Conservation (phyloP, 371 early-diverging fungal species). For the Dinochytrium kinnereticum region DNA sequence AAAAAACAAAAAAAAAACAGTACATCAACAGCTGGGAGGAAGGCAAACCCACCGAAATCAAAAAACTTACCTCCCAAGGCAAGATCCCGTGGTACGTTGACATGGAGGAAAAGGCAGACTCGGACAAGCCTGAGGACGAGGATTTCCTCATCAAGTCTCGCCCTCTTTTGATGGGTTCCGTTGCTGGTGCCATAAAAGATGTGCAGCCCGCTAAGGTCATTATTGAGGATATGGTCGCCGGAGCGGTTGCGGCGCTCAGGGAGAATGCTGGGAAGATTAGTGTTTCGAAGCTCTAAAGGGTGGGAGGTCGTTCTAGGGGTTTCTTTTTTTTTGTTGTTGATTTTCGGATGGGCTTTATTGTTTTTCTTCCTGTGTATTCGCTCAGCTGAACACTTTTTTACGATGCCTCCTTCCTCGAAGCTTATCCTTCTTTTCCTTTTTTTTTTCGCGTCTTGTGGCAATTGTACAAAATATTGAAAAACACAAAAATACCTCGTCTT, state of each 20-base stretch:
- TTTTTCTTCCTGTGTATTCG: no score
- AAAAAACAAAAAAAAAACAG: no score
- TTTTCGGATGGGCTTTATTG: no score
- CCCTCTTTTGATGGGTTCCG: conserved; percentile 46
- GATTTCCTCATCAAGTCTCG: conserved; percentile 33
- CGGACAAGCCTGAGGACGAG: conserved; percentile 29
- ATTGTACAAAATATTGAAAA: no score
- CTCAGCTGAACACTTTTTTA: no score
- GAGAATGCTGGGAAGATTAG: conserved; percentile 21
- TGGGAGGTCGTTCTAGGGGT: no score
- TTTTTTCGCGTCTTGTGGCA: no score
- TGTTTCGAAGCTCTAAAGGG: conserved; percentile 23
- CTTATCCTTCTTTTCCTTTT: no score
- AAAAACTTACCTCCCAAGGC: conserved; percentile 35
- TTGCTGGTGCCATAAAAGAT: conserved; percentile 44
- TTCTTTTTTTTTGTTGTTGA: no score
- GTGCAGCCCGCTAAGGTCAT: conserved; percentile 50
- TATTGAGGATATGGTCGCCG: conserved; percentile 42
- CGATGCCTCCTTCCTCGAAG: no score
- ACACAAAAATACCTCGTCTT: no score
- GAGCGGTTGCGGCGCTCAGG: conserved; percentile 46
- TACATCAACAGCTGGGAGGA: conserved; percentile 46
- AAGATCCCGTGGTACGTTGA: conserved; percentile 38
- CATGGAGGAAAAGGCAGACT: conserved; percentile 18
- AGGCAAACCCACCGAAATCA: conserved; percentile 38